Evolutionary conservation across 2,329 filamentous ascomycete genomes (phyloP).

Genomic region (Penicillium sp.): DNA sequence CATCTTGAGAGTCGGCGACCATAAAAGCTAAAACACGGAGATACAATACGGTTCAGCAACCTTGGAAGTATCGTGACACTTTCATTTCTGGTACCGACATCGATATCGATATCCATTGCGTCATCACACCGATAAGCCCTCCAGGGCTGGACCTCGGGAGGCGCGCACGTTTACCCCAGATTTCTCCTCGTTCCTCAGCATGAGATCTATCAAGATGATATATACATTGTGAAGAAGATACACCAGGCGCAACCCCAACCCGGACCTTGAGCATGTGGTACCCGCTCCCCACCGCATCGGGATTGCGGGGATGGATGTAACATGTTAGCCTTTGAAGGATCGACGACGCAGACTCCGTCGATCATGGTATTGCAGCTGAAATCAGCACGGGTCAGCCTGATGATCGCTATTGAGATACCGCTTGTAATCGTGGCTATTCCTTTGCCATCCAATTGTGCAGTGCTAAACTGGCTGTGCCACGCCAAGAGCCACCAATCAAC

Average conservation of each 20-base stretch:
- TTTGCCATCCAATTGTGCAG: background rate
- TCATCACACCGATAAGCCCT: background rate
- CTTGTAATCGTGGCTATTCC: background rate
- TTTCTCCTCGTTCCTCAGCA: background rate
- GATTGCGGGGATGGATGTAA: slow-evolving; percentile 8
- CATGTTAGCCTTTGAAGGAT: slow-evolving; percentile 2
- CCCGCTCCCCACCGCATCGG: background rate
- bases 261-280: background rate
- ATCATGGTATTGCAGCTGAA: slow-evolving; percentile 5
- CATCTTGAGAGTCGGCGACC: too few species aligned
- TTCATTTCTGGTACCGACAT: too few species aligned
- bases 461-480: slow-evolving; percentile 1
- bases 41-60: too few species aligned
- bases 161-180: background rate
- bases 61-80: too few species aligned
- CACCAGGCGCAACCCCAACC: too few species aligned
- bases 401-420: background rate
- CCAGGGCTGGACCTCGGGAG: too few species aligned
- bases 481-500: background rate
- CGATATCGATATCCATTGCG: background rate
- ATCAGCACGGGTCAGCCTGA: background rate
- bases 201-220: too few species aligned
- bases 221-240: too few species aligned
- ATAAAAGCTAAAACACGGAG: too few species aligned
- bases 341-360: slow-evolving; percentile 8